Percentiles rank a stretch among this genome's conserved stretches.
Evolutionary conservation across 2,329 filamentous ascomycete genomes (phyloP).

Genomic region (Colletotrichum australisinense): DNA sequence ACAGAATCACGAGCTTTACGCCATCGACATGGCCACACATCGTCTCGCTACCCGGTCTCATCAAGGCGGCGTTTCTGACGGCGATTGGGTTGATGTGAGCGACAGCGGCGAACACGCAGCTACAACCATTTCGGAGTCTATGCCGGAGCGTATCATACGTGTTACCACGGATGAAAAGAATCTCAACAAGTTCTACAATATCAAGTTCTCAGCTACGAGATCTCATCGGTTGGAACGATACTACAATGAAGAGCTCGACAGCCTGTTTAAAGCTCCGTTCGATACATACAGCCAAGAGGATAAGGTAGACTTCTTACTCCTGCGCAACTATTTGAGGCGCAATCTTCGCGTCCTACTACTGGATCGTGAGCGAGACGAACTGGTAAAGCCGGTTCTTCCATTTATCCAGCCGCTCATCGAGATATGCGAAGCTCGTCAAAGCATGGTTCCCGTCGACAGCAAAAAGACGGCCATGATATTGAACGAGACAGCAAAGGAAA

Average conservation of each 20-base stretch:
- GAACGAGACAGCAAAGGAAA: slow-evolving; percentile 45
- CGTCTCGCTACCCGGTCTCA: neutral
- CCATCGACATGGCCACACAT: neutral
- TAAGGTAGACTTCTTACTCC: slow-evolving; percentile 60
- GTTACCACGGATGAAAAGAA: slow-evolving; percentile 58
- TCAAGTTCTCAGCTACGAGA: slow-evolving; percentile 56
- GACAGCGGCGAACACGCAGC: neutral
- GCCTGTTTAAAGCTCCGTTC: slow-evolving; percentile 42
- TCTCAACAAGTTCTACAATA: slow-evolving; percentile 61
- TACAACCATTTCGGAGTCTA: slow-evolving; percentile 40
- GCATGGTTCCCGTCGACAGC: slow-evolving; percentile 54
- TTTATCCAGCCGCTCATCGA: slow-evolving; percentile 54
- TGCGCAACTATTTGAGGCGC: slow-evolving; percentile 58
- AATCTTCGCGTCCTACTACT: slow-evolving; percentile 34
- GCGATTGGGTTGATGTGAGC: slow-evolving; percentile 20
- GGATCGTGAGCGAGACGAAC: slow-evolving; percentile 49
- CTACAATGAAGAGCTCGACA: slow-evolving; percentile 53
- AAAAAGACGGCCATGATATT: slow-evolving; percentile 56
- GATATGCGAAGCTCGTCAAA: slow-evolving; percentile 61
- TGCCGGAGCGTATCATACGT: slow-evolving; percentile 55
- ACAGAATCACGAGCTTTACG: neutral
- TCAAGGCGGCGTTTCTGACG: neutral
- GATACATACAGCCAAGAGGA: slow-evolving; percentile 51
- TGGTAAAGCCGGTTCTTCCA: slow-evolving; percentile 54
- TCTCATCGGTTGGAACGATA: slow-evolving; percentile 52